phyloP scores from a whole-genome alignment of 331 rosid species.

The Acacia concinna region DNA sequence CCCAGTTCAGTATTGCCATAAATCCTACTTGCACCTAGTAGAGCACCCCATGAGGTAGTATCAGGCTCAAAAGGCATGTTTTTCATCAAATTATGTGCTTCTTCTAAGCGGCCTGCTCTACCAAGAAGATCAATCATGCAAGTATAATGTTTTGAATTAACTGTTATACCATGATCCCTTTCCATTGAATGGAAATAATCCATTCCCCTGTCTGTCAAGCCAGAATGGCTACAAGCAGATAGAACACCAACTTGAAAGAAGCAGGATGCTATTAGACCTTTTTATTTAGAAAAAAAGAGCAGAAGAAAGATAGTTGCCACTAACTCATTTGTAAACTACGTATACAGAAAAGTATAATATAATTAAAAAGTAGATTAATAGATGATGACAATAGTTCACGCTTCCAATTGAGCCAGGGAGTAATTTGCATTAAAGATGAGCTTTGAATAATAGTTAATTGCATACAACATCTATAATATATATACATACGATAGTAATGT shows the following conservation, averaged over 20 bases:
- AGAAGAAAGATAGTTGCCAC: neutral
- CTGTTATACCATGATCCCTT: slow-evolving; percentile 56
- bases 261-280: neutral
- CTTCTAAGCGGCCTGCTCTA: slow-evolving; percentile 81
- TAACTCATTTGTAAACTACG: neutral
- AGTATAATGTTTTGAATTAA: slow-evolving; percentile 78
- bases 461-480: slow-evolving; percentile 24
- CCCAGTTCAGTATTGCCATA: no score
- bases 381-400: slow-evolving; percentile 12
- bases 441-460: neutral
- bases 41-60: no score
- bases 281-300: neutral
- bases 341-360: neutral
- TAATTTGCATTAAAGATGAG: neutral
- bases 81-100: slow-evolving; percentile 76
- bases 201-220: slow-evolving; percentile 71
- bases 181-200: slow-evolving; percentile 72
- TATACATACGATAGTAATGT: slow-evolving; percentile 66
- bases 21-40: no score
- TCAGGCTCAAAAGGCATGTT: slow-evolving; percentile 86
- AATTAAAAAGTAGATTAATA: neutral
- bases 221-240: slow-evolving; percentile 93
- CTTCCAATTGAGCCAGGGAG: slow-evolving; percentile 4
- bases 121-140: slow-evolving; percentile 98
- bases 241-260: slow-evolving; percentile 82